phyloP scores from a whole-genome alignment of 2,329 filamentous ascomycete species.

The Aspergillus candidus region DNA sequence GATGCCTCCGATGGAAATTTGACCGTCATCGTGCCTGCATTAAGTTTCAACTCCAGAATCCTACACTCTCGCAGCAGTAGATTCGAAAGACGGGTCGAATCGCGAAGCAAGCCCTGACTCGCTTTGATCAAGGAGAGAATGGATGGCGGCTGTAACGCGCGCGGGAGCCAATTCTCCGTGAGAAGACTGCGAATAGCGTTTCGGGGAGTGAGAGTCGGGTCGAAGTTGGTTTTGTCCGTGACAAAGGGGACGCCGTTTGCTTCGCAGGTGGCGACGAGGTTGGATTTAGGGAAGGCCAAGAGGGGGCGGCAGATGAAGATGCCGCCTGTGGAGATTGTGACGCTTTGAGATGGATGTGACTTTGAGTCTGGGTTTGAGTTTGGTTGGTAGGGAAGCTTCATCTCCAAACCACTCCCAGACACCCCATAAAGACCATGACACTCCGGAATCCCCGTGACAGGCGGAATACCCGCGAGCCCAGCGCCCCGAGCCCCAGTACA shows the following conservation, averaged over 20 bases:
- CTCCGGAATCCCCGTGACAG: conserved; percentile 68
- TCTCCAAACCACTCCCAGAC: conserved; percentile 54
- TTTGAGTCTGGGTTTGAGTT: too few species aligned
- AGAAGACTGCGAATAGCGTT: conserved; percentile 73
- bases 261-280: conserved; percentile 61
- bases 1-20: conserved; percentile 19
- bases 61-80: conserved; percentile 42
- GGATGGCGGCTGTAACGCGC: conserved; percentile 59
- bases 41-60: conserved; percentile 26
- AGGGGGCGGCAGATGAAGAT: conserved; percentile 35
- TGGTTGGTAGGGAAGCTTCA: conserved; percentile 28
- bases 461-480: conserved; percentile 66
- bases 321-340: conserved; percentile 28
- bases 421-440: conserved; percentile 69
- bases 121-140: conserved; percentile 57
- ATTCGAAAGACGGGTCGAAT: conserved; percentile 50
- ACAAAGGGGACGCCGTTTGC: conserved; percentile 66
- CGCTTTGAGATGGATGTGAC: not conserved
- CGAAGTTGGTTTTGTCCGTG: conserved; percentile 76
- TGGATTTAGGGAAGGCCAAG: conserved; percentile 56
- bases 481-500: conserved; percentile 59
- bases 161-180: conserved; percentile 55
- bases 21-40: conserved; percentile 30
- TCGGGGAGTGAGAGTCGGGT: conserved; percentile 67
- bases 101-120: conserved; percentile 41